Evolutionary conservation across 2,329 filamentous ascomycete genomes (phyloP).

Genomic region (Alternaria sp.): DNA sequence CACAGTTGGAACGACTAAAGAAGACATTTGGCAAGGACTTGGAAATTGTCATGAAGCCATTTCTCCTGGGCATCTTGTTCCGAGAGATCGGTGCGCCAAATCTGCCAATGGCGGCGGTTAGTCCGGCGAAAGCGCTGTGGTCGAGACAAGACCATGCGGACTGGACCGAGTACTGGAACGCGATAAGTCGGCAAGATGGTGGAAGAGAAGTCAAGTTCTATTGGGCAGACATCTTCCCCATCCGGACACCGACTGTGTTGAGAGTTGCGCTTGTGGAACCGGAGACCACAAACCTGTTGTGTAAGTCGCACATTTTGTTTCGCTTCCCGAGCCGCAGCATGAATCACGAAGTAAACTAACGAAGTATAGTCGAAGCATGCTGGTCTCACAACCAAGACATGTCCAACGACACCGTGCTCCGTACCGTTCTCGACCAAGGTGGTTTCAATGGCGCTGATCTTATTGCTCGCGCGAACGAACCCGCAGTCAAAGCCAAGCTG

Average conservation of each 20-base stretch:
- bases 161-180: conserved; percentile 46
- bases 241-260: conserved; percentile 45
- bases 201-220: conserved; percentile 40
- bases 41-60: conserved; percentile 44
- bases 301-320: conserved; percentile 17
- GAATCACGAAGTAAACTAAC: conserved; percentile 8
- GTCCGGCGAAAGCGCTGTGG: conserved; percentile 37
- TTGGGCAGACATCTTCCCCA: conserved; percentile 44
- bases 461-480: conserved; percentile 34
- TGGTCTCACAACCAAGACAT: conserved; percentile 45
- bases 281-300: conserved; percentile 29
- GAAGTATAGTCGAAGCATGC: conserved; percentile 37
- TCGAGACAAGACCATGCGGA: conserved; percentile 42
- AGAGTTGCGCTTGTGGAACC: conserved; percentile 43
- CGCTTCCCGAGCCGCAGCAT: neutral
- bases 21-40: conserved; percentile 34
- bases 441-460: conserved; percentile 38
- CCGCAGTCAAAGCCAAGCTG: conserved; percentile 34
- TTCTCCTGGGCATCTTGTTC: conserved; percentile 45
- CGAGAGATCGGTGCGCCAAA: conserved; percentile 48
- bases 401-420: conserved; percentile 36
- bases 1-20: conserved; percentile 40
- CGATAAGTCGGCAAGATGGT: conserved; percentile 37
- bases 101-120: conserved; percentile 32
- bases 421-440: conserved; percentile 32